Evolutionary conservation across 2,329 filamentous ascomycete genomes (phyloP).

Genomic region (Hypomyces perniciosus): DNA sequence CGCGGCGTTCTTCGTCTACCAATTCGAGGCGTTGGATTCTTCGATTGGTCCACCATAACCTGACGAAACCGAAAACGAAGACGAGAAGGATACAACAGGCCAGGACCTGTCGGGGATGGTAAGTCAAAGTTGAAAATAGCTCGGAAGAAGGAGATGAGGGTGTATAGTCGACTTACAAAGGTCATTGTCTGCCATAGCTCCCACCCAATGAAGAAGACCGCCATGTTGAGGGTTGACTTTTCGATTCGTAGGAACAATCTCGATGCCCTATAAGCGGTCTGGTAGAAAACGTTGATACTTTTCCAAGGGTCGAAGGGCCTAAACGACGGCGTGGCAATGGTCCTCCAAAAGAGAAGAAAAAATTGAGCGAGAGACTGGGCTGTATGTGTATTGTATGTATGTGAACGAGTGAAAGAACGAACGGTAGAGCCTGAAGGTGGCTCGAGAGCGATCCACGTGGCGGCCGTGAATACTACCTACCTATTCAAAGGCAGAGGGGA

Average conservation of each 20-base stretch:
- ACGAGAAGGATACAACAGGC: slow-evolving; percentile 64
- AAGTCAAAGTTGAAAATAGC: not conserved
- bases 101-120: slow-evolving; percentile 51
- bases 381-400: not conserved
- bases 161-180: slow-evolving; percentile 56
- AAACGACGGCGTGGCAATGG: not conserved
- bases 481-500: not conserved
- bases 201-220: slow-evolving; percentile 63
- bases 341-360: not conserved
- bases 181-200: slow-evolving; percentile 83
- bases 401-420: not conserved
- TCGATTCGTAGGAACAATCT: not conserved
- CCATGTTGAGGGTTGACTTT: slow-evolving; percentile 19
- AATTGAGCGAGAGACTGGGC: not conserved
- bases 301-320: not conserved
- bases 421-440: slow-evolving; percentile 3
- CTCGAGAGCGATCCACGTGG: slow-evolving; percentile 11
- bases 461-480: slow-evolving; percentile 2
- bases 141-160: not conserved
- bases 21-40: slow-evolving; percentile 51
- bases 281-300: not conserved
- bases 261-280: not conserved
- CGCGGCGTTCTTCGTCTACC: slow-evolving; percentile 60
- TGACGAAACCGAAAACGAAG: slow-evolving; percentile 60
- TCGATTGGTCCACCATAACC: slow-evolving; percentile 58